A percentile compares a stretch with the other conserved stretches of the same genome.
phyloP scores from a whole-genome alignment of 257 asterid genomes.

The Solanum microdontum region DNA sequence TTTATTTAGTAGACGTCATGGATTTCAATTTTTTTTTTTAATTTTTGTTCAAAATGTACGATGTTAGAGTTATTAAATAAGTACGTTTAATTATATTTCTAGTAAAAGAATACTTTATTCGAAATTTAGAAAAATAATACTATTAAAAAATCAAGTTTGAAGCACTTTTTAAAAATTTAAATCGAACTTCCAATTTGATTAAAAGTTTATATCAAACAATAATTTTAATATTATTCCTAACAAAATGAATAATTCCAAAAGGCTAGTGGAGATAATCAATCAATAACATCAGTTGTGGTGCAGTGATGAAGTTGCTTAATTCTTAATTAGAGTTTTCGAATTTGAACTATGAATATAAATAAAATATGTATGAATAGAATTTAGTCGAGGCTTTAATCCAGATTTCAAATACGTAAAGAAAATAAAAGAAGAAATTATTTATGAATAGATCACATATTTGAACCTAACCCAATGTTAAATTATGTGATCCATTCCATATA shows the following conservation, averaged over 20 bases:
- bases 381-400: too few relatives aligned
- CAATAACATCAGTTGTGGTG: neutral
- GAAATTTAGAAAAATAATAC: neutral
- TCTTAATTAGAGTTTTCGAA: fast-evolving
- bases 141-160: too few relatives aligned
- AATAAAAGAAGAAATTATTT: neutral
- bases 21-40: neutral
- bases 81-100: neutral
- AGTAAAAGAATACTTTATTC: neutral
- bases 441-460: neutral
- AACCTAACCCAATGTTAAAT: neutral
- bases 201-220: neutral
- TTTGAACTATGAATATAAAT: too few relatives aligned
- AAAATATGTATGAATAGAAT: too few relatives aligned
- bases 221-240: neutral
- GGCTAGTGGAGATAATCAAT: neutral
- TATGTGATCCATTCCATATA: neutral
- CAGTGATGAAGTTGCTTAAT: too few relatives aligned
- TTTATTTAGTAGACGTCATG: neutral
- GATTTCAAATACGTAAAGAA: too few relatives aligned
- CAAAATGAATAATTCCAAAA: neutral
- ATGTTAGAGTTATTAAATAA: neutral
- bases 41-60: neutral
- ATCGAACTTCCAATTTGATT: neutral
- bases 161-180: neutral